phyloP scores from a whole-genome alignment of 129 eudicot species.

The Dittrichia graveolens region DNA sequence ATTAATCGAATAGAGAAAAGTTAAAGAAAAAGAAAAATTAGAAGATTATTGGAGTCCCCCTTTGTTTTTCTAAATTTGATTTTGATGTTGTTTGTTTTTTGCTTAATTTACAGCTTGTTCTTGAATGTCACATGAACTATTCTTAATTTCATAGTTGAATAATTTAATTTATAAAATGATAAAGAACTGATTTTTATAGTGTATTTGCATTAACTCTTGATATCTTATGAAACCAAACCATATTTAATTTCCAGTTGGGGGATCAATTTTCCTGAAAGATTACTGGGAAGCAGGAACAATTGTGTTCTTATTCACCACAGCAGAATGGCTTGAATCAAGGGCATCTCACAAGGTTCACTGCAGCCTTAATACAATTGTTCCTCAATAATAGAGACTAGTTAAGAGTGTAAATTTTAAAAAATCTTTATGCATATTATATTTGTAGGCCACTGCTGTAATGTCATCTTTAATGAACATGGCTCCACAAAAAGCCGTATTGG shows the following conservation, averaged over 20 bases:
- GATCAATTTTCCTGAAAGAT: constrained; percentile 57
- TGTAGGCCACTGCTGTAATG: constrained; percentile 83
- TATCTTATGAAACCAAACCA: not conserved
- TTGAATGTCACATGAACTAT: constrained; percentile 4
- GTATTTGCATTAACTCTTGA: too few relatives aligned
- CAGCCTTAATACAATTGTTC: not conserved
- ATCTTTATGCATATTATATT: not conserved
- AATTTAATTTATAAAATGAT: not conserved
- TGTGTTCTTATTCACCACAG: constrained; percentile 64
- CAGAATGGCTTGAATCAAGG: constrained; percentile 75
- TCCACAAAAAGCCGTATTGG: constrained; percentile 78
- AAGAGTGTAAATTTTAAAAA: not conserved
- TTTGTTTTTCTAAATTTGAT: constrained; percentile 11
- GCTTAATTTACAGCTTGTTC: not conserved
- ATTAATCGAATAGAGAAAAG: too few relatives aligned
- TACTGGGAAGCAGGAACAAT: constrained; percentile 80
- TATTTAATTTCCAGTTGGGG: constrained; percentile 50
- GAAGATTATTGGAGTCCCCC: not conserved
- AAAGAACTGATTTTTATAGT: too few relatives aligned
- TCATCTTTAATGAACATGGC: constrained; percentile 68
- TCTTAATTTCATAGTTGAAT: not conserved
- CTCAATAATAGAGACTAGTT: not conserved
- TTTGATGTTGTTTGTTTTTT: constrained; percentile 14
- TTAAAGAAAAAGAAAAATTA: not conserved
- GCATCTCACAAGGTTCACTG: constrained; percentile 62